Base-by-base conservation (phyloP, 805 yeast species). In the Peterozyma xylosa region DNA sequence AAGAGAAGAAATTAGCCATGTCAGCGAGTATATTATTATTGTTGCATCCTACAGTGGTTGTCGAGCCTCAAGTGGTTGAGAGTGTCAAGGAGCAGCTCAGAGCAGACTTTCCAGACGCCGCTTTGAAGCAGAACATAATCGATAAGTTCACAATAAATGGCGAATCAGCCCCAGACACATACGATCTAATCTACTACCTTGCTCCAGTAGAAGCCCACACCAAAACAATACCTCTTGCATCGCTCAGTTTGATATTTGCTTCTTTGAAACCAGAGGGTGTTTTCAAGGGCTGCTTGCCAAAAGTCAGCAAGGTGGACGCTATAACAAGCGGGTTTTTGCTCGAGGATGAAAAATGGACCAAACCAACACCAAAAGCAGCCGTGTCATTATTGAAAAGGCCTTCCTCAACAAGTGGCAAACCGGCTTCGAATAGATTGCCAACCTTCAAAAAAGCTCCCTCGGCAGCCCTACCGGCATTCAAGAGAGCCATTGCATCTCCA, bases 21-120 rank as follows among this genome's bases (percentile, higher is more conserved):
- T 14, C 33, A 11, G 18, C 33, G 6, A 41, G 34, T 16, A 53
- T 60, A 16, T 60, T 80, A 43, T 59, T 81, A 27, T 64, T 82
- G 41, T 68, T 82, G 43, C 88, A 82, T 54, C 88, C 88, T 15
- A 81, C 85, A 7, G 71, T 76, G 39, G 85, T 81, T 11, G 74
- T 82, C 0, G 71, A 73, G 35, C 82, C 80, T 37, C 64, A 58
- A 3, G 43, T 63, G 15, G 76, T 80, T 15, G 70, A 64, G 39
- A 34, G 48, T 1, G 58, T 64, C 35, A 76, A 78, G 57, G 46
- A 48, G 11, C 46, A 52, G 14, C 54, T 72, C 35, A 41, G 46
- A 14, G 27, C 42, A 5, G 50, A 61, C 32, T 51, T 56, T 30
- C 60, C 68, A 4, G 58, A 56, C 27, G 53, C 48, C 21, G 47